phyloP scores from a whole-genome alignment of 768 basidiomycete genomes.

The Leccinum fibrillosum region DNA sequence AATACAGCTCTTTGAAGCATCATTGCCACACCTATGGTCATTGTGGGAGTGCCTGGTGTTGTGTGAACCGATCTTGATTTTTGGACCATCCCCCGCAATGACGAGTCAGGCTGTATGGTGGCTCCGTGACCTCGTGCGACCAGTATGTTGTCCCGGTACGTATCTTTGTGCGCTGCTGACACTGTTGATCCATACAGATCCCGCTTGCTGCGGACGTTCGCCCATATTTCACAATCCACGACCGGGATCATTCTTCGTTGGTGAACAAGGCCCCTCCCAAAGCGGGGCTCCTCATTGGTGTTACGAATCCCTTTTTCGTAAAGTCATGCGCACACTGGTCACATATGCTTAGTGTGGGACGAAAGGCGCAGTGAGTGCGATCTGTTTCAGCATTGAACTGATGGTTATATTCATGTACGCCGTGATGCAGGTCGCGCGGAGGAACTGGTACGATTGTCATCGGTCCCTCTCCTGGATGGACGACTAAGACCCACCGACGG shows the following conservation, averaged over 20 bases:
- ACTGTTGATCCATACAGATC: constrained; percentile 46
- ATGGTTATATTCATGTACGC: background rate
- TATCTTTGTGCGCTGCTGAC: background rate
- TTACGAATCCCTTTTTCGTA: constrained; percentile 87
- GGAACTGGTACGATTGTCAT: constrained; percentile 16
- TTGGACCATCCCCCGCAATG: constrained; percentile 71
- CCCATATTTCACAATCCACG: constrained; percentile 96
- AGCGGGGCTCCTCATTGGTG: constrained; percentile 72
- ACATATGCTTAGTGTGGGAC: constrained; percentile 71
- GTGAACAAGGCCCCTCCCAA: constrained; percentile 83
- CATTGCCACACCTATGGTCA: constrained; percentile 69
- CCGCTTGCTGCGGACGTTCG: constrained; percentile 82
- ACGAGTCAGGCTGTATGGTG: constrained; percentile 92
- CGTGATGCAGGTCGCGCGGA: constrained; percentile 3
- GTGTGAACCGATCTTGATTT: constrained; percentile 86
- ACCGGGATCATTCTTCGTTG: constrained; percentile 70
- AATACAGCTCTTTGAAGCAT: constrained; percentile 59
- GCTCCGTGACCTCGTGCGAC: constrained; percentile 82
- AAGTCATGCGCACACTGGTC: constrained; percentile 83
- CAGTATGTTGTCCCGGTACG: constrained; percentile 44
- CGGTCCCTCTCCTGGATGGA: constrained; percentile 72
- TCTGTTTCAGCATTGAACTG: background rate
- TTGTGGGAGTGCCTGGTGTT: constrained; percentile 93
- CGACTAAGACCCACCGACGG: constrained; percentile 73
- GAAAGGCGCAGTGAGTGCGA: constrained; percentile 40